Conservation (phyloP, 2,329 filamentous ascomycete genomes). For the Botryotinia globosa region DNA sequence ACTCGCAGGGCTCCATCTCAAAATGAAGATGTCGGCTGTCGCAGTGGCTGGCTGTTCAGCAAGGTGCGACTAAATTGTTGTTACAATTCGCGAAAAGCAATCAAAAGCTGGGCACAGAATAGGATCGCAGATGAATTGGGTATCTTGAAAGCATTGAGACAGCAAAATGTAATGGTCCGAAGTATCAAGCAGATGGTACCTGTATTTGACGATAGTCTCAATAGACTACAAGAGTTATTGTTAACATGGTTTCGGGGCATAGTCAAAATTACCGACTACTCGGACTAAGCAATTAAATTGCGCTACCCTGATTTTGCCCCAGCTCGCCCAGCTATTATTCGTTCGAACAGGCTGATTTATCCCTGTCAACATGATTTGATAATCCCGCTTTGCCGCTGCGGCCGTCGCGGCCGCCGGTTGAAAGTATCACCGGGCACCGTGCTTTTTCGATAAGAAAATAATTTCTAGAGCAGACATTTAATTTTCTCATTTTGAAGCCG, state of each 20-base stretch:
- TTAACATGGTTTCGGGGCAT: constrained; percentile 10
- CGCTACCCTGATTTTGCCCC: background rate
- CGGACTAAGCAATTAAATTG: constrained; percentile 10
- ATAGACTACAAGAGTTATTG: background rate
- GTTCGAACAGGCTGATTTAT: background rate
- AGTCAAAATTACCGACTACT: constrained; percentile 14
- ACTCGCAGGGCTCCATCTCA: constrained; percentile 38
- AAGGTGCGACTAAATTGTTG: constrained; percentile 6
- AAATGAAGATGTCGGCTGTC: constrained; percentile 23
- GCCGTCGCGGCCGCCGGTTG: constrained; percentile 5
- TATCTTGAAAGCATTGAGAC: constrained; percentile 14
- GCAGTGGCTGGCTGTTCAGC: constrained; percentile 21
- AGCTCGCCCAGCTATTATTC: background rate
- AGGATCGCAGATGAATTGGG: background rate
- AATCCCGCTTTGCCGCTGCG: background rate
- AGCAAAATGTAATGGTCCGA: background rate
- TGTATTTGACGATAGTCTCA: background rate
- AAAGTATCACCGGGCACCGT: background rate
- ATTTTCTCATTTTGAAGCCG: background rate
- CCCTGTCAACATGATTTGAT: background rate
- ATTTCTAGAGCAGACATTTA: constrained; percentile 16
- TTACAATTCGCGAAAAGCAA: background rate
- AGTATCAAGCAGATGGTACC: background rate
- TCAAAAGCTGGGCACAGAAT: background rate
- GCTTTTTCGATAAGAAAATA: constrained; percentile 17